These are phyloP conservation scores for Hypoxylon sp. DNA, from an alignment of 2,329 filamentous ascomycete species.

Conservation along the genomic window DNA sequence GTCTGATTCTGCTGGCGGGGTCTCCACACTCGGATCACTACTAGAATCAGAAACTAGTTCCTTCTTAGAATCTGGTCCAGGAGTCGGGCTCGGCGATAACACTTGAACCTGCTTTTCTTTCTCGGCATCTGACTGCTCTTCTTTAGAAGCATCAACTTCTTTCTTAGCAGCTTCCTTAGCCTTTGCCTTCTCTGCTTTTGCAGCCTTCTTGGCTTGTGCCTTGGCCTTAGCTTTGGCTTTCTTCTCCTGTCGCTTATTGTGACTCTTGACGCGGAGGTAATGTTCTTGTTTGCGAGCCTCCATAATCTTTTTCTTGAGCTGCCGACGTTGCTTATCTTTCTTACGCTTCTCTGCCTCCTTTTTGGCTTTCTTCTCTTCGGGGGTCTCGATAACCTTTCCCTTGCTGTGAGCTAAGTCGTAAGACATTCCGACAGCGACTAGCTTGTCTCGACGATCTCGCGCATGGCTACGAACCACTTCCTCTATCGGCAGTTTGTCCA, in stretches of 20 bases:
- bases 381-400: conserved; percentile 65
- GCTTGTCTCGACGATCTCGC: conserved; percentile 76
- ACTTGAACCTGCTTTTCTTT: conserved; percentile 58
- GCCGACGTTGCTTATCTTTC: conserved; percentile 58
- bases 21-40: conserved; percentile 31
- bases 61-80: conserved; percentile 30
- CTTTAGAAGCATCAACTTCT: conserved; percentile 2
- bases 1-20: conserved; percentile 37
- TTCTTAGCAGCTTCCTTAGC: conserved; percentile 46
- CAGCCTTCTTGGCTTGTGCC: conserved; percentile 53
- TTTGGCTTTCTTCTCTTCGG: conserved; percentile 64
- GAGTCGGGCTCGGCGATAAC: conserved; percentile 40
- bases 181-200: conserved; percentile 47
- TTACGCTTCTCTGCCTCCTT: conserved; percentile 62
- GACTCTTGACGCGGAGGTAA: conserved; percentile 58
- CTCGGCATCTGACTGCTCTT: conserved; percentile 6
- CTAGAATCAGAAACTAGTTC: conserved; percentile 36
- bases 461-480: conserved; percentile 77
- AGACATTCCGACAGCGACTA: conserved; percentile 77
- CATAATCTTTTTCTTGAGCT: conserved; percentile 57
- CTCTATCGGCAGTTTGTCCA: conserved; percentile 68
- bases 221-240: conserved; percentile 58
- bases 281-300: conserved; percentile 52
- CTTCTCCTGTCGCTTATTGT: conserved; percentile 58
- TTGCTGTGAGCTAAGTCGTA: conserved; percentile 81